Percentiles rank a stretch among this genome's conserved stretches.
These are phyloP conservation scores for Neurospora terricola DNA, from an alignment of 495 filamentous ascomycete species.

Conservation along the genomic window DNA sequence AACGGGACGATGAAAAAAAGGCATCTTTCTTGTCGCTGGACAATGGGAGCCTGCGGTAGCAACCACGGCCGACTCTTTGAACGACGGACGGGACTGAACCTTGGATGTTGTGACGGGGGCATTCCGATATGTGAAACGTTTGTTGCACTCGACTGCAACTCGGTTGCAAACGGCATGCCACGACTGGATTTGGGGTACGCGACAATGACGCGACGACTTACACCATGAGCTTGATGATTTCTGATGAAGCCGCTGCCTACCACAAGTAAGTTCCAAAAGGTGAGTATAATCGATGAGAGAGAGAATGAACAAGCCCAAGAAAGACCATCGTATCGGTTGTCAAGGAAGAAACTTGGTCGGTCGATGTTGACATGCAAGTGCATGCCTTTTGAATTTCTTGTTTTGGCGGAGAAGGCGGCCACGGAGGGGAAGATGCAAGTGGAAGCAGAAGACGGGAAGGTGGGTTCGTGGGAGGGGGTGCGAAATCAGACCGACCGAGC, in stretches of 20 bases:
- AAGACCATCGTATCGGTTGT: not conserved
- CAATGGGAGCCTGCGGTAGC: not conserved
- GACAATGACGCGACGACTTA: constrained; percentile 22
- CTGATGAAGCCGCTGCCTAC: not conserved
- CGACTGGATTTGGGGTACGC: constrained; percentile 11
- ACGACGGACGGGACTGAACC: not conserved
- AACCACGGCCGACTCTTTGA: not conserved
- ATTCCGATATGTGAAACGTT: constrained; percentile 5
- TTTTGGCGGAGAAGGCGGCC: not conserved
- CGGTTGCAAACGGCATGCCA: constrained; percentile 6
- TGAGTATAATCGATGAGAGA: not conserved
- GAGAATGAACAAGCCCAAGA: not conserved
- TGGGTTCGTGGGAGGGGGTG: not conserved
- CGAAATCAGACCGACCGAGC: not conserved
- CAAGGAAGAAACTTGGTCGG: not conserved
- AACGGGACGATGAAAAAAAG: constrained; percentile 3
- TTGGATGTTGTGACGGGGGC: not conserved
- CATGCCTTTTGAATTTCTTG: not conserved
- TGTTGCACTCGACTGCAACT: constrained; percentile 7
- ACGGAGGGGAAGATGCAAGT: not conserved
- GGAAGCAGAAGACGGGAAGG: not conserved
- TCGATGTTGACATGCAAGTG: not conserved
- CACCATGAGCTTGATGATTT: not conserved
- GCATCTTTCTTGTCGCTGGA: not conserved
- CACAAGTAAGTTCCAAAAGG: not conserved